Conservation (phyloP, 257 asterid species). For the Cinchona pubescens region DNA sequence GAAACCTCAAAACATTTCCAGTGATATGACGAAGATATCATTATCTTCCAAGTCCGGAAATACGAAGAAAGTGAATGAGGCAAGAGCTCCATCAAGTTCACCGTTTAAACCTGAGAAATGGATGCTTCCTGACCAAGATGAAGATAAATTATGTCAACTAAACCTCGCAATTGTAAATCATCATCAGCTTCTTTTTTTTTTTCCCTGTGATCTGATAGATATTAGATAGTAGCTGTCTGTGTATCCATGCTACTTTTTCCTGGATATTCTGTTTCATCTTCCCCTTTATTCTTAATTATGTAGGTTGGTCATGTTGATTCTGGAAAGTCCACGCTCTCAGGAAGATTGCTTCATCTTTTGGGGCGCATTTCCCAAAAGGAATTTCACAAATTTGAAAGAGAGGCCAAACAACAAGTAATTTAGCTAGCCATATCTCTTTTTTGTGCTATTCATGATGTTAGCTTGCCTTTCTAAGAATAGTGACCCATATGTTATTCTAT, state of each 20-base stretch:
- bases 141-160: constrained; percentile 62
- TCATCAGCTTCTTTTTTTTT: constrained; percentile 17
- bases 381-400: constrained; percentile 80
- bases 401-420: constrained; percentile 77
- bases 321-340: constrained; percentile 97
- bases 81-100: constrained; percentile 35
- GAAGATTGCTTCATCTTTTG: constrained; percentile 83
- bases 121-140: constrained; percentile 57
- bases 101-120: constrained; percentile 66
- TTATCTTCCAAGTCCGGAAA: constrained; percentile 49
- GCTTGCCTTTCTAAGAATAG: constrained; percentile 15
- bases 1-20: constrained; percentile 29
- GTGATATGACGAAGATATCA: constrained; percentile 34
- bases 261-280: constrained; percentile 3
- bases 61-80: constrained; percentile 34
- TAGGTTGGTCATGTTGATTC: constrained; percentile 99
- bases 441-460: constrained; percentile 15
- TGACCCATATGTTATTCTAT: constrained; percentile 26
- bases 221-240: neutral
- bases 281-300: constrained; percentile 17
- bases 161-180: constrained; percentile 89
- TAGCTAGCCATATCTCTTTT: neutral
- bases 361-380: constrained; percentile 83
- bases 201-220: neutral
- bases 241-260: neutral